Base-by-base conservation (phyloP, 192 early-diverging fungal genomes). In the Mortierella antarctica region DNA sequence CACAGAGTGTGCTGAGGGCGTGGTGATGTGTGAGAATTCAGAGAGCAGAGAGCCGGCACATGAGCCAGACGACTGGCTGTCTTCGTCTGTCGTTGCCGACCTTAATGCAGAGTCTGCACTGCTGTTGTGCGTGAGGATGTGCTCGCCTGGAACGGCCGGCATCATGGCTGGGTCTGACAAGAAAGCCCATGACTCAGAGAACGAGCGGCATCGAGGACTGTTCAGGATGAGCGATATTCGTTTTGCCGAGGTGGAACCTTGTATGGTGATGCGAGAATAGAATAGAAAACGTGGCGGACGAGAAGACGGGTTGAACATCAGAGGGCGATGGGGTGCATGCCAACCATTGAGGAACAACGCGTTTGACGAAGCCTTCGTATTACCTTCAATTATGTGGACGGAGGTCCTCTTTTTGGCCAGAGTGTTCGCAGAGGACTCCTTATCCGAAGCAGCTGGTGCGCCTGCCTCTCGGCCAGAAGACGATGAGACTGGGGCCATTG, bases 141-240 rank as follows among this genome's bases (percentile, higher is more conserved):
- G 52, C 41, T 53, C 41, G 65, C 42, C 51, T 57, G 21, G 20
- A 17, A 11, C 57, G 47, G 20, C n/a, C 11, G 63, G 48, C 17
- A 46, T 42, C 48, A 59, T 52, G 21, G 47, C 53, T 13, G 71
- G 40, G 23, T 17, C 50, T 7, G 64, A 8, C 2, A 69, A 39
- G 40, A 70, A 65, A n/a, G 74, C 62, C 74, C 67, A 78, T 8
- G 68, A 70, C 21, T 77, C 74, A 40, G 74, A 70, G 46, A 57
- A 46, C 12, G 73, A 76, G 49, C 67, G 60, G 18, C 53, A 45
- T n/a, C 62, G 67, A 9, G 74, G 56, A 17, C 56, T 20, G 41
- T 58, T 46, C 13, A 66, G 40, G 40, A 52, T 54, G 6, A 70
- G 55, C 2, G 74, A 65, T 20, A 65, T 45, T 50, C 60, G 51